These are phyloP conservation scores for Colletotrichum agaves DNA, from an alignment of 2,329 filamentous ascomycete species.

Conservation along the genomic window DNA sequence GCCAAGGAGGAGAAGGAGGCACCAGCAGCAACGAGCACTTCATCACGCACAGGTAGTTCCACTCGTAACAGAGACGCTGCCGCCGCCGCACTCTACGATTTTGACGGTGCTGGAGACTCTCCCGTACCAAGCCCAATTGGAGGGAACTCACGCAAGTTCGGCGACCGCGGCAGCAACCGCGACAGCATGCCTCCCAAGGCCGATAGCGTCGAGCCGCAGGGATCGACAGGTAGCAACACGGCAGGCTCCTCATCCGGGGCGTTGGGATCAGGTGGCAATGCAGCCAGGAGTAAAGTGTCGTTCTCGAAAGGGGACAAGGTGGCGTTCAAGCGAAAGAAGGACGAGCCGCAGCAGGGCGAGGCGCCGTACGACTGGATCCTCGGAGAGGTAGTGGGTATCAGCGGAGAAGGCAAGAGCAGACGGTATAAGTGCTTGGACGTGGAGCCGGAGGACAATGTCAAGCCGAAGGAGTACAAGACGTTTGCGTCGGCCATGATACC, in stretches of 20 bases:
- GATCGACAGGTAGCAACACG: constrained; percentile 50
- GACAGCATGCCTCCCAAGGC: constrained; percentile 66
- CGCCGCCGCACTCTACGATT: constrained; percentile 54
- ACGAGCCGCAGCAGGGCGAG: constrained; percentile 55
- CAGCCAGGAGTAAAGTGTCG: constrained; percentile 56
- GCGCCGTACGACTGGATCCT: constrained; percentile 74
- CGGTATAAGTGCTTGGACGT: constrained; percentile 85
- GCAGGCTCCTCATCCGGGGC: constrained; percentile 42
- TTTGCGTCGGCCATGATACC: constrained; percentile 81
- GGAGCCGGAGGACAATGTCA: constrained; percentile 76
- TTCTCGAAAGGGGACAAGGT: constrained; percentile 73
- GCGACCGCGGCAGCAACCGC: constrained; percentile 51
- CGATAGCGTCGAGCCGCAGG: constrained; percentile 66
- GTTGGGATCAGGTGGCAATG: constrained; percentile 34
- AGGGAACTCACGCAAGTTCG: constrained; percentile 46
- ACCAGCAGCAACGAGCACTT: constrained; percentile 35
- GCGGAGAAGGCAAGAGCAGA: constrained; percentile 80
- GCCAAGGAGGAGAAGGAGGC: constrained; percentile 54
- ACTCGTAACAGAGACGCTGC: constrained; percentile 38
- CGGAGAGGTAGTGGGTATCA: constrained; percentile 79
- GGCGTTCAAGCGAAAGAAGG: constrained; percentile 71
- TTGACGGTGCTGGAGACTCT: constrained; percentile 57
- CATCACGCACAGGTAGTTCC: constrained; percentile 37
- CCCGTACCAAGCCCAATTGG: constrained; percentile 57
- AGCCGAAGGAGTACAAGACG: constrained; percentile 75